Conservation (phyloP, 306 rosid species). For the Senna siamea region DNA sequence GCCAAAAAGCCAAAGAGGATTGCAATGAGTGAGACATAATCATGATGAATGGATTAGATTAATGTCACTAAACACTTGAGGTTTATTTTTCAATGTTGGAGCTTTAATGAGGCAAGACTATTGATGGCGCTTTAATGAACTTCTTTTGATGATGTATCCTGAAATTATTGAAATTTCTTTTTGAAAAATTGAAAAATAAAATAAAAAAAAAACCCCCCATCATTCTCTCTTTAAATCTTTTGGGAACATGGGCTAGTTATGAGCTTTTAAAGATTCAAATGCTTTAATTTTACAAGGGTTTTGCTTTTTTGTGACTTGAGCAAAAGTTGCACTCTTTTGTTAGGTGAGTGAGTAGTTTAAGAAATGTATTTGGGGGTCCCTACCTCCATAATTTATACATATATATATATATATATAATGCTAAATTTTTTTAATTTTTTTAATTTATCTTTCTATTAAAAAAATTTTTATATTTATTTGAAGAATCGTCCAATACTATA, state of each 20-base stretch:
- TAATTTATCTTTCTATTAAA: too few relatives aligned
- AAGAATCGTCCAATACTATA: too few relatives aligned
- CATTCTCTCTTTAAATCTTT: slow-evolving; percentile 67
- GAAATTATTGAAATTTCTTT: slow-evolving; percentile 60
- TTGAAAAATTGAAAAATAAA: slow-evolving; percentile 24
- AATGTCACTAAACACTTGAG: slow-evolving; percentile 41
- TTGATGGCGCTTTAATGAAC: slow-evolving; percentile 45
- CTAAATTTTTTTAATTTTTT: too few relatives aligned
- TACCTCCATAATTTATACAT: slow-evolving; percentile 48
- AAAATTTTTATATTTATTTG: too few relatives aligned
- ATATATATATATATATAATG: too few relatives aligned
- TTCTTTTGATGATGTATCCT: slow-evolving; percentile 66
- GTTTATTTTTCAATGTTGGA: slow-evolving; percentile 35
- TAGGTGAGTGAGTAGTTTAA: slow-evolving; percentile 52
- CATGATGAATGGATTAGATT: slow-evolving; percentile 44
- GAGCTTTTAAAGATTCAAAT: slow-evolving; percentile 68
- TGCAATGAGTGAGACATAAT: slow-evolving; percentile 60
- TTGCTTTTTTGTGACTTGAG: slow-evolving; percentile 60
- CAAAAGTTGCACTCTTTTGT: slow-evolving; percentile 56
- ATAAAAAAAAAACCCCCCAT: slow-evolving; percentile 38
- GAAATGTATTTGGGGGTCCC: slow-evolving; percentile 56
- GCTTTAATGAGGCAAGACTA: slow-evolving; percentile 36
- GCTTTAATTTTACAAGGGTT: slow-evolving; percentile 53
- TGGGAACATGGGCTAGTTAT: slow-evolving; percentile 77
- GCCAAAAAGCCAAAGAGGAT: slow-evolving; percentile 46